Evolutionary conservation across 441 rosid genomes (phyloP), one percentile per base, ranked within the genome.

Genomic region (Euphorbia schlechtendalii): DNA sequence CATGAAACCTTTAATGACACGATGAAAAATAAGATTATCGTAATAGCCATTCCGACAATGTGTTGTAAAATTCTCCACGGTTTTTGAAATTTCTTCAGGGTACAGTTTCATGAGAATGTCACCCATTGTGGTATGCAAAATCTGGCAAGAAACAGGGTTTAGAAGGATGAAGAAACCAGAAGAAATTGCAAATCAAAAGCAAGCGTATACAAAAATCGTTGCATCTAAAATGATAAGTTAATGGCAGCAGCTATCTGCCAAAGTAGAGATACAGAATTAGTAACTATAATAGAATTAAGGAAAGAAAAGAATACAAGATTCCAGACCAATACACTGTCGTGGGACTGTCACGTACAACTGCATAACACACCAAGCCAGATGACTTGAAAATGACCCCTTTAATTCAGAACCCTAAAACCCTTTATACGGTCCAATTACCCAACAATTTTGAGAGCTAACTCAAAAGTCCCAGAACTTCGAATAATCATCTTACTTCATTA

Each of bases 1-100:
- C 99, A 94, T 94, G 83, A 94, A 94, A 67, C 99, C 99, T 77
- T 77, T 90, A 81, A 94, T 90, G 60, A 90, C 77, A 90, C 90
- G 74, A 88, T 96, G 68, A 86, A 93, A 76, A 90, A n/a, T n/a
- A n/a, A n/a, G n/a, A n/a, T n/a, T n/a, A n/a, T n/a, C n/a, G n/a
- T n/a, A n/a, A n/a, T n/a, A 93, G 56, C 96, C 99, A 71, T 93
- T 90, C 51, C 92, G 76, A 72, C 99, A 90, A 74, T 93, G 97
- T 49, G 96, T 89, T 12, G 96, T 89, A 73, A 94, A 94, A 76
- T 94, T 94, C 89, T 91, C 96, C 77, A 94, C 96, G 46, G 99
- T 91, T 79, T 85, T 94, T 63, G 99, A 96, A 61, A 97, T 91
- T 82, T 94, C 98, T 82, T 94, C 99, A 28, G 99, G 96, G 77